phyloP scores from a whole-genome alignment of 345 rosid species.

The Lepidium aucheri region DNA sequence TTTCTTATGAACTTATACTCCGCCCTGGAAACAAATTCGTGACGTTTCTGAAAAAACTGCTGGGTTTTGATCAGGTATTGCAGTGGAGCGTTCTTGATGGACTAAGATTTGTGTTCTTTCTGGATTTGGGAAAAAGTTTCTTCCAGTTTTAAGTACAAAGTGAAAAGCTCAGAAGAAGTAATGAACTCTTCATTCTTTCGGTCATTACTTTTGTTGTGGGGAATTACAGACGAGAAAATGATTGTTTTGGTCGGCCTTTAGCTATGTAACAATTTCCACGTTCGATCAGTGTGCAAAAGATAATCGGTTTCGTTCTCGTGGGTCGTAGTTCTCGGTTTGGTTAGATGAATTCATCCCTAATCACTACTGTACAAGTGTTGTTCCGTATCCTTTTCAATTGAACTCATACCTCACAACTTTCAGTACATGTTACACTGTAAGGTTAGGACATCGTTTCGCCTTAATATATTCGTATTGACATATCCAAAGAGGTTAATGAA shows the following conservation, averaged over 20 bases:
- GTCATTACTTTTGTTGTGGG: background rate
- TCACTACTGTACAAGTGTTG: background rate
- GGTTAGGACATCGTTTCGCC: background rate
- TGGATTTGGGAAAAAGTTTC: background rate
- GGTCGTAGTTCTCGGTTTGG: background rate
- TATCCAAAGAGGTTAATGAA: background rate
- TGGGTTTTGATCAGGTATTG: slow-evolving; percentile 15
- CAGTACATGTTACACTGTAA: background rate
- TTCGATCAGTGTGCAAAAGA: background rate
- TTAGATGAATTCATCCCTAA: background rate
- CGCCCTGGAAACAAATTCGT: background rate
- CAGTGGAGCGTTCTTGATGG: slow-evolving; percentile 26
- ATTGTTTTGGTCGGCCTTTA: slow-evolving; percentile 2
- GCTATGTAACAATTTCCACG: background rate
- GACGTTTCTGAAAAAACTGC: background rate
- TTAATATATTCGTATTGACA: background rate
- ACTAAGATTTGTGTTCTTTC: background rate
- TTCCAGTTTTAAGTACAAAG: background rate
- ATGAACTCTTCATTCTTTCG: background rate
- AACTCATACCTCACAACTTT: background rate
- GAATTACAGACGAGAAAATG: background rate
- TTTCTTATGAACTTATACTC: background rate
- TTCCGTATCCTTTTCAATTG: background rate
- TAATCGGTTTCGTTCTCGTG: background rate
- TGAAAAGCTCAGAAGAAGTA: background rate